A percentile compares a stretch with the other conserved stretches of the same genome.
These are phyloP conservation scores for Penicillium sp. DNA, from an alignment of 2,329 filamentous ascomycete species.

Conservation along the genomic window DNA sequence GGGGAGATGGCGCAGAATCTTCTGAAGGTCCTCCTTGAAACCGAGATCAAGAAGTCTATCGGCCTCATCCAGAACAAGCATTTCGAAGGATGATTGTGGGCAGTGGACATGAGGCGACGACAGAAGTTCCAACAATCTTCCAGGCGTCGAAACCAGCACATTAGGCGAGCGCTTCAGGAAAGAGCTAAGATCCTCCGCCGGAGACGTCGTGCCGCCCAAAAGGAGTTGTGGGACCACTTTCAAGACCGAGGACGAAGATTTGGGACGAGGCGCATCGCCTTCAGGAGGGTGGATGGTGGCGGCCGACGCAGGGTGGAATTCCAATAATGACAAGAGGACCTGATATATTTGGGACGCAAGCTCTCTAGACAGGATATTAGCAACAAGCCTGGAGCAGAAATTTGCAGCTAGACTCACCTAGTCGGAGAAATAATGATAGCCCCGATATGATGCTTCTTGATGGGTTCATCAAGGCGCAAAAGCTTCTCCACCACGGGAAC, in stretches of 20 bases:
- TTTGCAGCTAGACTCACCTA: conserved; percentile 35
- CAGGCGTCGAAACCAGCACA: conserved; percentile 84
- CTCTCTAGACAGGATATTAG: conserved; percentile 56
- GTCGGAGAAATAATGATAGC: conserved; percentile 92
- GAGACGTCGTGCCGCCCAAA: conserved; percentile 76
- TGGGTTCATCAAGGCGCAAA: conserved; percentile 73
- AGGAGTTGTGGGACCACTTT: conserved; percentile 81
- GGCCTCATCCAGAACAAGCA: conserved; percentile 90
- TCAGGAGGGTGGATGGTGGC: conserved; percentile 43
- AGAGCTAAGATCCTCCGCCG: conserved; percentile 79
- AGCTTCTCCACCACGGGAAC: conserved; percentile 82
- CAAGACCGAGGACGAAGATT: conserved; percentile 48
- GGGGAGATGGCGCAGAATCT: conserved; percentile 77
- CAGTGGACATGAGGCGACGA: conserved; percentile 84
- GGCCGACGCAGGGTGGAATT: conserved; percentile 79
- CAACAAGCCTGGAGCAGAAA: neutral
- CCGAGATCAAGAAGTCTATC: conserved; percentile 89
- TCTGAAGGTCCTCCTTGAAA: conserved; percentile 87
- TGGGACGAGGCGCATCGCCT: conserved; percentile 37
- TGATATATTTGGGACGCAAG: conserved; percentile 86
- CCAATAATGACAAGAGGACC: conserved; percentile 72
- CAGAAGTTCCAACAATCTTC: conserved; percentile 81
- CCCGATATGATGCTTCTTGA: conserved; percentile 85
- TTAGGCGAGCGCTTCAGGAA: conserved; percentile 87
- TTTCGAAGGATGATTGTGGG: conserved; percentile 84